Evolutionary conservation across 2,329 filamentous ascomycete species (phyloP).

Genomic region (Colletotrichum abscissum): DNA sequence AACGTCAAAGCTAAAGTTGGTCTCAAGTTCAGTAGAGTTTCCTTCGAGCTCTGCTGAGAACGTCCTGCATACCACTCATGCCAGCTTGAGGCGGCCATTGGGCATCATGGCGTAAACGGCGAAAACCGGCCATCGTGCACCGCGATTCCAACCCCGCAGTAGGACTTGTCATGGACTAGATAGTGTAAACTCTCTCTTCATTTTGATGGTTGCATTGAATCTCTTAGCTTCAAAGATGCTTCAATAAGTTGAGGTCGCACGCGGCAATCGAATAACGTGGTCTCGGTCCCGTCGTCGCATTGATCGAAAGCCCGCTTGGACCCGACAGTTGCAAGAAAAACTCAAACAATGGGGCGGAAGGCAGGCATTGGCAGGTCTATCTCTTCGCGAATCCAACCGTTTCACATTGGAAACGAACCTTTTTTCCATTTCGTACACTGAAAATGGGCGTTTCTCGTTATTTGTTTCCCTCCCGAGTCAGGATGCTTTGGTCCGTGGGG

Average conservation of each 20-base stretch:
- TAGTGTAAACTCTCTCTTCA: not conserved
- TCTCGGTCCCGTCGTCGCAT: constrained; percentile 10
- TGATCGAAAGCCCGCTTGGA: constrained; percentile 17
- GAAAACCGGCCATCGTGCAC: not conserved
- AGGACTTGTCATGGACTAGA: not conserved
- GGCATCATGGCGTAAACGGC: constrained; percentile 15
- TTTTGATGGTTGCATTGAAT: not conserved
- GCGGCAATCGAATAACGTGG: not conserved
- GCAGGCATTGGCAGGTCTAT: not conserved
- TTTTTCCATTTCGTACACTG: not conserved
- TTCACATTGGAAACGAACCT: constrained; percentile 29
- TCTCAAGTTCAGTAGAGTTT: constrained; percentile 28
- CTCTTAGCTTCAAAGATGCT: too few species aligned
- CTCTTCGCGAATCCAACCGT: constrained; percentile 3
- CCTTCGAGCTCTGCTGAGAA: not conserved
- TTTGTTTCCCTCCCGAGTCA: not conserved
- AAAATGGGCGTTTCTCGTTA: not conserved
- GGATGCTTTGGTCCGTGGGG: constrained; percentile 12
- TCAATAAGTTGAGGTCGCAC: not conserved
- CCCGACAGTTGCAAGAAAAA: constrained; percentile 8
- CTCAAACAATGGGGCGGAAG: constrained; percentile 1
- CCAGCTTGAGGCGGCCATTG: constrained; percentile 1
- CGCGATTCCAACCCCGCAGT: not conserved
- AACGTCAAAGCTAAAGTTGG: constrained; percentile 29
- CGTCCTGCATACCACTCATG: constrained; percentile 14